Base-by-base conservation (phyloP, 192 early-diverging fungal genomes). In the Coemansia sp. region DNA sequence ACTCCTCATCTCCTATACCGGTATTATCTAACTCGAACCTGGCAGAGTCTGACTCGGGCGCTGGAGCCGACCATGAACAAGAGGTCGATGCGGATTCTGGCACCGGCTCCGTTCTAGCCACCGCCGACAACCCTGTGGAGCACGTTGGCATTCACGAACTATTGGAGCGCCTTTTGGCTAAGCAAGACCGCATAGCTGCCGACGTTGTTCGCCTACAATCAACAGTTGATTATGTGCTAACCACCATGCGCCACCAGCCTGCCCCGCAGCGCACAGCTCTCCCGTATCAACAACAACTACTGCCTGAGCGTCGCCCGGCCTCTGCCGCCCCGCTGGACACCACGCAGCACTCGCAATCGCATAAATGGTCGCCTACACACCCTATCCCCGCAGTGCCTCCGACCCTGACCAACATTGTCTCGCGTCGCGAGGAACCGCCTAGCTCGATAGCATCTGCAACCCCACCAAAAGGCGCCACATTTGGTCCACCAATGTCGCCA, bases 121-220 rank as follows among this genome's bases (percentile, higher is more conserved):
- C 61, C 40, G 40, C 40, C 24, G 34, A 9, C 22, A 63, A 42
- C 22, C 11, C 61, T 38, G 20, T 33, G 5, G 61, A 63, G 40
- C 40, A 24, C 9, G 51, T 51, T 34, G 34, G 42, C 43, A 76
- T 63, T 18, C 71, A 68, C 18, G 62, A 52, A 24, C 22, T 84
- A 46, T 57, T 84, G 11, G 71, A 74, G 42, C 73, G 75, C 3
- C 51, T 84, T 63, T 47, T 84, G 41, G 62, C 63, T 9, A 68
- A 72, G n/a, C 82, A 84, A 55, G 74, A 79, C 51, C 77, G 72
- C 27, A 77, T 84, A 16, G 55, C 69, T 18, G 61, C 74, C 22
- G 82, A 84, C 51, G 75, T 84, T 33, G 61, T 66, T 27, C 82
- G 63, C 55, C 71, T 84, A 47, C 82, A 74, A 52, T 41, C 69